phyloP scores from a whole-genome alignment of 495 filamentous ascomycete species.

The Venustampulla echinocandica region DNA sequence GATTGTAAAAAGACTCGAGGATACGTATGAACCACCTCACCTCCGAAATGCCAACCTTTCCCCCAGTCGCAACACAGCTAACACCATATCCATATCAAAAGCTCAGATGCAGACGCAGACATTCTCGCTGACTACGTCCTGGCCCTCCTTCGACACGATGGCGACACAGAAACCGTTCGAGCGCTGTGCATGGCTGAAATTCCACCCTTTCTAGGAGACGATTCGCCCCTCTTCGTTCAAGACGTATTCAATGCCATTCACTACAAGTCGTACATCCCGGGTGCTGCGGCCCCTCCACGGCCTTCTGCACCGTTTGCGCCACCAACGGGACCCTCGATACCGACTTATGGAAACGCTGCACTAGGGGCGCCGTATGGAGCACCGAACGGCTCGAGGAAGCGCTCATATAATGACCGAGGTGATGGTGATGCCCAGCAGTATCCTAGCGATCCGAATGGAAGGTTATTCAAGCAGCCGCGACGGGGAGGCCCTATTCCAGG shows the following conservation, averaged over 20 bases:
- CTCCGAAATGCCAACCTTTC: background rate
- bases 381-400: conserved; percentile 40
- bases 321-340: conserved; percentile 16
- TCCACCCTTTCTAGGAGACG: conserved; percentile 85
- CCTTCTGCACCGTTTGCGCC: conserved; percentile 21
- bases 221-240: conserved; percentile 68
- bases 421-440: conserved; percentile 38
- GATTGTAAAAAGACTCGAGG: conserved; percentile 84
- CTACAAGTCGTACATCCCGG: conserved; percentile 53
- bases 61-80: conserved; percentile 1
- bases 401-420: conserved; percentile 50
- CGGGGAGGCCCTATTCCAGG: conserved; percentile 45
- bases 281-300: conserved; percentile 35
- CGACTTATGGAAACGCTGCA: conserved; percentile 5
- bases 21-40: conserved; percentile 56
- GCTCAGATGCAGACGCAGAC: conserved; percentile 89
- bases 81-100: conserved; percentile 28
- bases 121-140: conserved; percentile 94
- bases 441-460: conserved; percentile 28
- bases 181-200: conserved; percentile 68
- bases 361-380: conserved; percentile 20
- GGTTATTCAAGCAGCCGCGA: conserved; percentile 65
- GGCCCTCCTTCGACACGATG: conserved; percentile 78
- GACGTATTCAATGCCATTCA: conserved; percentile 71
- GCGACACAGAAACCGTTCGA: conserved; percentile 62